Evolutionary conservation across 2,329 filamentous ascomycete genomes (phyloP).

Genomic region (Dactylellina leptospora): DNA sequence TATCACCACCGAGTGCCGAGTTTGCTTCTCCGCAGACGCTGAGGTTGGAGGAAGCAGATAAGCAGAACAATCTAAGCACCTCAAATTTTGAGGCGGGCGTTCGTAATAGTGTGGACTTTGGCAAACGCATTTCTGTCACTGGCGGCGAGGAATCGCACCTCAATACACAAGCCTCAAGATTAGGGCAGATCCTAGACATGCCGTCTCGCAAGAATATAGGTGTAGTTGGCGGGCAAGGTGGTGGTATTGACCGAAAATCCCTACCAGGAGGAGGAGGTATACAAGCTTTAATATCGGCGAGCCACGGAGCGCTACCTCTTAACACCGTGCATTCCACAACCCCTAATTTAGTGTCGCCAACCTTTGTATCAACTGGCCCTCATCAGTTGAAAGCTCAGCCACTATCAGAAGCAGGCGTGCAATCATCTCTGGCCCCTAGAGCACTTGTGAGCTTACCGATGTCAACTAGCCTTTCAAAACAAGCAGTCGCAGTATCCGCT

Average conservation of each 20-base stretch:
- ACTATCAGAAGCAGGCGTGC: not conserved
- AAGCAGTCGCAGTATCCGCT: slow-evolving; percentile 54
- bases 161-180: slow-evolving; percentile 77
- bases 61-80: slow-evolving; percentile 66
- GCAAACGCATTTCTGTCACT: slow-evolving; percentile 72
- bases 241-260: slow-evolving; percentile 60
- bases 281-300: slow-evolving; percentile 83
- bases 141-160: slow-evolving; percentile 65
- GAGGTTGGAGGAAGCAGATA: slow-evolving; percentile 67
- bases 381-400: not conserved
- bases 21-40: slow-evolving; percentile 79
- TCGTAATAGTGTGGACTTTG: slow-evolving; percentile 66
- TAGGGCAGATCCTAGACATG: slow-evolving; percentile 58
- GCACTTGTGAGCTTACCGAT: slow-evolving; percentile 55
- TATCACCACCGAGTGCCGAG: slow-evolving; percentile 84
- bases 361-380: slow-evolving; percentile 13
- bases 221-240: not conserved
- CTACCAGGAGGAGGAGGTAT: slow-evolving; percentile 73
- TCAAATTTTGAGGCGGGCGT: slow-evolving; percentile 60
- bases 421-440: slow-evolving; percentile 52
- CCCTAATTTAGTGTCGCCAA: slow-evolving; percentile 53
- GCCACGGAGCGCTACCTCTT: slow-evolving; percentile 78
- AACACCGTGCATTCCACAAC: slow-evolving; percentile 63
- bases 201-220: slow-evolving; percentile 21
- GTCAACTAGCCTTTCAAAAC: slow-evolving; percentile 54